These are phyloP conservation scores for Telopea speciosissima DNA, from an alignment of 177 flowering plant genomes.

Conservation along the genomic window DNA sequence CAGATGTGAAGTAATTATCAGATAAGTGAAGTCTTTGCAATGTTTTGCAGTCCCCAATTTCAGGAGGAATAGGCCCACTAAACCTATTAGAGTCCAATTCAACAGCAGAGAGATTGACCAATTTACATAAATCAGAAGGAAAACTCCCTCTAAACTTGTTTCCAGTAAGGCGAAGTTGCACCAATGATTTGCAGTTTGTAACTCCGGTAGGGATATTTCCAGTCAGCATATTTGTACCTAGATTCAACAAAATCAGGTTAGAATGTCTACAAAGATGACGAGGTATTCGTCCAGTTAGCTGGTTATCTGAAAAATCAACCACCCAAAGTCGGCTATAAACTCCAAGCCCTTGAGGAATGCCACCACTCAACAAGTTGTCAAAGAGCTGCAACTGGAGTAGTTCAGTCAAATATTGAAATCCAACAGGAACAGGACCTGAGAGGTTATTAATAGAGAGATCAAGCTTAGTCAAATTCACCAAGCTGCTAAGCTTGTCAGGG, in stretches of 20 bases:
- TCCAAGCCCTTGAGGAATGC: slow-evolving; percentile 63
- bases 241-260: slow-evolving; percentile 47
- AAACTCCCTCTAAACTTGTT: slow-evolving; percentile 60
- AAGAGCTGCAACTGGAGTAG: slow-evolving; percentile 63
- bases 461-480: slow-evolving; percentile 52
- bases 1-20: slow-evolving; percentile 43
- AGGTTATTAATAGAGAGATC: slow-evolving; percentile 70
- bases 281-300: slow-evolving; percentile 57
- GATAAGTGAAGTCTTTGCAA: slow-evolving; percentile 66
- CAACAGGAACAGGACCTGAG: slow-evolving; percentile 54
- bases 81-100: slow-evolving; percentile 59
- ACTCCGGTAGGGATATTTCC: slow-evolving; percentile 64
- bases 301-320: slow-evolving; percentile 61
- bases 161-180: slow-evolving; percentile 48
- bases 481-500: slow-evolving; percentile 48
- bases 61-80: slow-evolving; percentile 55
- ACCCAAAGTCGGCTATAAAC: slow-evolving; percentile 57
- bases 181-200: slow-evolving; percentile 46
- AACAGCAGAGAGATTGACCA: slow-evolving; percentile 52
- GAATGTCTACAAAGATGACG: slow-evolving; percentile 46
- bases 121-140: slow-evolving; percentile 56
- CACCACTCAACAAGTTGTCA: slow-evolving; percentile 49
- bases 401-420: slow-evolving; percentile 47
- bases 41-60: slow-evolving; percentile 48
- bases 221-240: slow-evolving; percentile 50